Evolutionary conservation across 2,329 filamentous ascomycete genomes (phyloP), one percentile per base, ranked within the genome.

Genomic region (Aspergillus cejpii): DNA sequence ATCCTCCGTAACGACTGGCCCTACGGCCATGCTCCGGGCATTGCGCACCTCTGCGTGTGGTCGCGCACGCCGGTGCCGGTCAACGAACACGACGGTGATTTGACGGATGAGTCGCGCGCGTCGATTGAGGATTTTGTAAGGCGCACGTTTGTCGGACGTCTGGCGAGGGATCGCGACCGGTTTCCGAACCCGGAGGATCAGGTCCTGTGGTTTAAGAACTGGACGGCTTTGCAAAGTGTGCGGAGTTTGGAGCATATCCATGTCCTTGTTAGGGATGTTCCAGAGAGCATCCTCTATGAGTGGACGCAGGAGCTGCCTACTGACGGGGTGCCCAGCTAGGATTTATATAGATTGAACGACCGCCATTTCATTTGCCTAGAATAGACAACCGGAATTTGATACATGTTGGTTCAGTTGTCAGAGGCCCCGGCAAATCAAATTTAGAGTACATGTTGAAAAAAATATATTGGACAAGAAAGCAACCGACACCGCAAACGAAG

Each of bases 121-220:
- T 40, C 74, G 51, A 73, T 79, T 39, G 69, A 77, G 47, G 54
- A 54, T 0, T 79, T 78, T 61, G 71, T 79, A 28, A 57, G 67
- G 42, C 63, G 53, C 19, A 74, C 65, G 20, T 81, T 82, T 59
- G 66, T 75, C 10, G 55, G 57, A 8, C 65, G 68, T 31, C 57
- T 75, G 48, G 60, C 54, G 10, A 52, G 53, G 31, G 69, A 71
- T 49, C 50, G 53, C 26, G 64, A 57, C 29, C 45, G 57, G 28
- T 60, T 56, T 37, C 23, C 52, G 4, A 54, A 62, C 33, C 67
- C 63, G 37, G 50, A 56, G 17, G 70, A 71, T 15, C 72, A 73
- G 52, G 74, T 83, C 19, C 58, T 79, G 45, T 83, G 80, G 80
- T 83, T 83, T 57, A 82, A 81, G 70, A 83, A 83, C 54, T 80